phyloP scores from a whole-genome alignment of 495 filamentous ascomycete species.

The Podospora conica region DNA sequence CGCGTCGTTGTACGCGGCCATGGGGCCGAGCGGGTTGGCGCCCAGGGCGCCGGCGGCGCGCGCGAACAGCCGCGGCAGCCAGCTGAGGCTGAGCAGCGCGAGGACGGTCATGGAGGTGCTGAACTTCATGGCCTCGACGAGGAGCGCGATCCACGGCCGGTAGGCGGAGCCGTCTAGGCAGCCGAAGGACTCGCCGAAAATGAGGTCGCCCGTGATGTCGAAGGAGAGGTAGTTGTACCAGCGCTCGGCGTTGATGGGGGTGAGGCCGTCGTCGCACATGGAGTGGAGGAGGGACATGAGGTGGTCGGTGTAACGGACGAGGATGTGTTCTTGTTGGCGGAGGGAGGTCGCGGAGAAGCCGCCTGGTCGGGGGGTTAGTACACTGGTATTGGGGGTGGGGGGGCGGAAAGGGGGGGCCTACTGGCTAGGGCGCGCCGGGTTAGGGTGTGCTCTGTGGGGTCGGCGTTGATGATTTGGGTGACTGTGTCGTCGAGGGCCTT shows the following conservation, averaged over 20 bases:
- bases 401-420: neutral
- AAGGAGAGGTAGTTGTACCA: constrained; percentile 54
- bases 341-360: constrained; percentile 45
- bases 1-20: neutral
- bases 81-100: constrained; percentile 14
- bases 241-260: constrained; percentile 27
- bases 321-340: constrained; percentile 31
- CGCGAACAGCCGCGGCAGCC: constrained; percentile 4
- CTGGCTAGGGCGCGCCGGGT: constrained; percentile 38
- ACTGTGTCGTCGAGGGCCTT: constrained; percentile 1
- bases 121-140: constrained; percentile 24
- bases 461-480: constrained; percentile 20
- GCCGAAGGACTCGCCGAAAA: constrained; percentile 49
- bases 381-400: neutral
- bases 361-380: constrained; percentile 7
- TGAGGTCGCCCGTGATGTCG: constrained; percentile 51
- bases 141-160: constrained; percentile 31
- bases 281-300: constrained; percentile 32
- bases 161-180: constrained; percentile 32
- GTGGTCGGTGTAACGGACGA: constrained; percentile 30
- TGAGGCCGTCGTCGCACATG: constrained; percentile 9
- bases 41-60: neutral
- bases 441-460: constrained; percentile 31
- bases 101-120: constrained; percentile 24
- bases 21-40: neutral